These are phyloP conservation scores for Dictyostelium intermedium DNA, from an alignment of 78 protist genomes.

Conservation along the genomic window DNA sequence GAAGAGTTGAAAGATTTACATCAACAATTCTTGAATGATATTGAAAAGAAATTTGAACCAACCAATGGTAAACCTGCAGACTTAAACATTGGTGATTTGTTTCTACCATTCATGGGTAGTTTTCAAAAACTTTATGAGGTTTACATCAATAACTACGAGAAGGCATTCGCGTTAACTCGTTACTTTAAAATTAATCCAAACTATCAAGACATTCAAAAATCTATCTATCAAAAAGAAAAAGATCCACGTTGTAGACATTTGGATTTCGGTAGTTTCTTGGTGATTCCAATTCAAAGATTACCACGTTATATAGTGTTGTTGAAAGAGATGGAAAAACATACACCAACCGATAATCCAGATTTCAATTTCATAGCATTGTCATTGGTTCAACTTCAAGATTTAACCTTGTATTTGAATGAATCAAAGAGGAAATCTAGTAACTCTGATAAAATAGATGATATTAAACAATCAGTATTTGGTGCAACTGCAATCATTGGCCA, in stretches of 20 bases:
- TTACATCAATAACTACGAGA: conserved; percentile 67
- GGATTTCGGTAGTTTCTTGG: conserved; percentile 64
- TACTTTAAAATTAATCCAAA: conserved; percentile 23
- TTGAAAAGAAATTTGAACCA: conserved; percentile 17
- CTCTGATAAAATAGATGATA: conserved; percentile 30
- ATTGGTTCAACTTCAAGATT: conserved; percentile 56
- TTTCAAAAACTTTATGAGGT: conserved; percentile 52
- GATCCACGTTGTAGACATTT: conserved; percentile 24
- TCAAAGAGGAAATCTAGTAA: conserved; percentile 18
- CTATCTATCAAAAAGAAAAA: conserved; percentile 10
- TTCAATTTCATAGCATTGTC: neutral
- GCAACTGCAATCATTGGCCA: conserved; percentile 7
- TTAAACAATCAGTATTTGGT: conserved; percentile 7
- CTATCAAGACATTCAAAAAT: conserved; percentile 14
- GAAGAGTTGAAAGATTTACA: conserved; percentile 32
- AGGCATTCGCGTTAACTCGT: conserved; percentile 54
- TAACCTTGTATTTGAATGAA: conserved; percentile 59
- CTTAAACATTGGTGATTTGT: conserved; percentile 44
- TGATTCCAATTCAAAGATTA: conserved; percentile 46
- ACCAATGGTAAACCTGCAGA: conserved; percentile 8
- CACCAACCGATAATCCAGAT: conserved; percentile 40
- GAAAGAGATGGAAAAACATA: conserved; percentile 56
- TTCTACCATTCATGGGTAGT: conserved; percentile 63
- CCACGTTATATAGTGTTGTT: conserved; percentile 59
- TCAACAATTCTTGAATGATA: neutral